Evolutionary conservation across 768 basidiomycete species (phyloP).

Genomic region (Boletus pseudopeckii): DNA sequence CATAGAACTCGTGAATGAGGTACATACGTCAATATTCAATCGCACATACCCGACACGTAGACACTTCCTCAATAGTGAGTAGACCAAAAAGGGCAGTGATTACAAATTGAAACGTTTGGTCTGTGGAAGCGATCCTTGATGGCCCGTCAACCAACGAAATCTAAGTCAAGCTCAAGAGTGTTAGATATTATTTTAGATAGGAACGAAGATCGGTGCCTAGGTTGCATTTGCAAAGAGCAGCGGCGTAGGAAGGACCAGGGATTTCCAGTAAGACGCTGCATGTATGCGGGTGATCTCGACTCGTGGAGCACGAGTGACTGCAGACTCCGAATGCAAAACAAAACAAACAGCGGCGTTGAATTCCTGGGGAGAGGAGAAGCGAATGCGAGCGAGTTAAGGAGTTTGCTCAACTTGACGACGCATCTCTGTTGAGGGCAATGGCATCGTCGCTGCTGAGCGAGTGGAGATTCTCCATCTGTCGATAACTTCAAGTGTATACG

Average conservation of each 20-base stretch:
- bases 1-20: constrained; percentile 1
- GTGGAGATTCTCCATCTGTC: background rate
- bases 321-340: constrained; percentile 3
- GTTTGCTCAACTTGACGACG: background rate
- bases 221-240: background rate
- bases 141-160: background rate
- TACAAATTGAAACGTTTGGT: background rate
- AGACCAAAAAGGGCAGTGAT: background rate
- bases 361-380: background rate
- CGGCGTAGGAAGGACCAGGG: background rate
- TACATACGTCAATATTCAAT: background rate
- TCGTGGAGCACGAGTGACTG: background rate
- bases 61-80: background rate
- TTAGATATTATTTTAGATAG: background rate
- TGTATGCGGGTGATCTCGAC: background rate
- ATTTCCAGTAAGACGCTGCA: background rate
- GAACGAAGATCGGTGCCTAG: background rate
- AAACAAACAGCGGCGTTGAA: background rate
- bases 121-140: background rate
- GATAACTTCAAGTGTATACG: background rate
- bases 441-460: background rate
- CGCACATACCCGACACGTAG: background rate
- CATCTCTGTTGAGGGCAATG: background rate
- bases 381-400: background rate
- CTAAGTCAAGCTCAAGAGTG: background rate